These are phyloP conservation scores for Phalaenopsis aphrodite DNA, from an alignment of 106 monocot species.

Conservation along the genomic window DNA sequence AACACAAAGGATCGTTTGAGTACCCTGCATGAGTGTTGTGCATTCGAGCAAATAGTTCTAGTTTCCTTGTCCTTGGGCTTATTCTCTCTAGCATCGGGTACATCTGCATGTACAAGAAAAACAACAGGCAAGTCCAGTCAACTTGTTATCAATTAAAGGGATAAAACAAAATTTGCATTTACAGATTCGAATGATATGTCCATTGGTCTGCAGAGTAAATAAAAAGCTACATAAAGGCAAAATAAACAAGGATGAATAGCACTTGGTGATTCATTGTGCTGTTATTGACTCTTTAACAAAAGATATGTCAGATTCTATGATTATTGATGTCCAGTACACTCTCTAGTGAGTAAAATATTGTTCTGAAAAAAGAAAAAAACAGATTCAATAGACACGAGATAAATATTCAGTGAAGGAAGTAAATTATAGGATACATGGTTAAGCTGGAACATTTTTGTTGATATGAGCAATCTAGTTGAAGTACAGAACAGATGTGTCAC, in stretches of 20 bases:
- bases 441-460: not conserved
- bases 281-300: not conserved
- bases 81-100: slow-evolving; percentile 95
- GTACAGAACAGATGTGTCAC: not conserved
- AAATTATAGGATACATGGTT: not conserved
- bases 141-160: not conserved
- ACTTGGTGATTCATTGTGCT: not conserved
- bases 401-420: not conserved
- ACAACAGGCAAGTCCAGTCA: not conserved
- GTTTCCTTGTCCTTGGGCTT: slow-evolving; percentile 95
- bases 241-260: not conserved
- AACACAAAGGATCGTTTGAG: not conserved
- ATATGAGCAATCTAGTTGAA: not conserved
- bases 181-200: not conserved
- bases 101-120: slow-evolving; percentile 48
- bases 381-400: not conserved
- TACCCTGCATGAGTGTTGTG: slow-evolving; percentile 99
- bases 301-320: not conserved
- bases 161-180: not conserved
- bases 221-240: not conserved
- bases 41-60: slow-evolving; percentile 98
- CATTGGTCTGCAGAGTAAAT: not conserved
- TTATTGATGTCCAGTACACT: not conserved
- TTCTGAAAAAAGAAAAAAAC: not conserved
- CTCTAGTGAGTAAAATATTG: not conserved